Conservation (phyloP, 352 stramenopile genomes). For the Pythium guiyangense region DNA sequence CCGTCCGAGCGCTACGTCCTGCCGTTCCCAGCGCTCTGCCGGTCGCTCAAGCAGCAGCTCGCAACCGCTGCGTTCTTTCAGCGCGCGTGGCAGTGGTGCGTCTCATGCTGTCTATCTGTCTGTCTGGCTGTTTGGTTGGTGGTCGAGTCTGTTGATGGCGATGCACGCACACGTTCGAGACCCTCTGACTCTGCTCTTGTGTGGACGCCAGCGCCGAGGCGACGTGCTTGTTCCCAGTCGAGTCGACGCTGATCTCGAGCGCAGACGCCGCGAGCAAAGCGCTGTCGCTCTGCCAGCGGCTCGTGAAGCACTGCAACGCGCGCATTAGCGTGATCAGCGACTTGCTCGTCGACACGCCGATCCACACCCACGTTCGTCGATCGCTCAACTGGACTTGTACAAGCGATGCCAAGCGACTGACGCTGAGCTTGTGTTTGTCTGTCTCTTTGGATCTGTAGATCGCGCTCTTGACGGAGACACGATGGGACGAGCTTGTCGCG, state of each 20-base stretch:
- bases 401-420: no score
- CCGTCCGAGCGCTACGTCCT: slow-evolving; percentile 41
- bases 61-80: slow-evolving; percentile 38
- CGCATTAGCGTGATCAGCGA: slow-evolving; percentile 36
- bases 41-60: slow-evolving; percentile 23
- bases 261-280: not conserved
- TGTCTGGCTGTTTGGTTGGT: not conserved
- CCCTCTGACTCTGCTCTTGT: not conserved
- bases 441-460: slow-evolving; percentile 27
- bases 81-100: slow-evolving; percentile 47
- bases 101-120: no score
- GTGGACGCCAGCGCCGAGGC: no score
- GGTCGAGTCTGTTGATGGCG: not conserved
- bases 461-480: slow-evolving; percentile 53
- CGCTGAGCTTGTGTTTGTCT: no score
- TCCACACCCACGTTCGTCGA: slow-evolving; percentile 50
- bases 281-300: slow-evolving; percentile 34
- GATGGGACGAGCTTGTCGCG: slow-evolving; percentile 49
- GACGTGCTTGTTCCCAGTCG: no score
- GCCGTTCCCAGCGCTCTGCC: slow-evolving; percentile 48
- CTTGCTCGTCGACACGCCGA: slow-evolving; percentile 50
- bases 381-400: no score
- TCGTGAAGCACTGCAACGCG: slow-evolving; percentile 22
- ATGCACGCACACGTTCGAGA: slow-evolving; percentile 3
- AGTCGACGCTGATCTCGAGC: slow-evolving; percentile 1